phyloP scores from a whole-genome alignment of 345 rosid species.

The Salix suchowensis region DNA sequence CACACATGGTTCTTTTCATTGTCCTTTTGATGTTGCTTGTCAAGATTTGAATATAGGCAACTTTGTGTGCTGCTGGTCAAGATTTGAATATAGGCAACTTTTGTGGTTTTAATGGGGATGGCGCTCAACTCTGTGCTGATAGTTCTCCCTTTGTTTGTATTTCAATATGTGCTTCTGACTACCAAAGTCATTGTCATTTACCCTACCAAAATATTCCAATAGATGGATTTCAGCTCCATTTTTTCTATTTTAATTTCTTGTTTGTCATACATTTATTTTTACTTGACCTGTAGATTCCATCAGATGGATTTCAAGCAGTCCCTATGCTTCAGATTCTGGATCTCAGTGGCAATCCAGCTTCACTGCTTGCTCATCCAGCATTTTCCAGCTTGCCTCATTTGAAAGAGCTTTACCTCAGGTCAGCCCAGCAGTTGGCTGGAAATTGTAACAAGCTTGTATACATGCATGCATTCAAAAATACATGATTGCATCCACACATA shows the following conservation, averaged over 20 bases:
- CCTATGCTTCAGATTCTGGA: slow-evolving; percentile 70
- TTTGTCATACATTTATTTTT: slow-evolving; percentile 5
- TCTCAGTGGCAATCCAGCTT: slow-evolving; percentile 66
- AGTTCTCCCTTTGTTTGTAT: background rate
- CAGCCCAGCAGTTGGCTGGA: slow-evolving; percentile 11
- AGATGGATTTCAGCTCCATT: background rate
- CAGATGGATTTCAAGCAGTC: slow-evolving; percentile 69
- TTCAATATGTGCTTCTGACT: background rate
- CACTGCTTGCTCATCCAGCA: slow-evolving; percentile 46
- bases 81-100: background rate
- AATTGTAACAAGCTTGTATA: background rate
- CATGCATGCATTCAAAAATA: background rate
- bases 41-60: background rate
- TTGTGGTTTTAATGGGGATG: background rate
- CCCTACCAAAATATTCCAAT: background rate
- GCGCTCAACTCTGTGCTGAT: background rate
- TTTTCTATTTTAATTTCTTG: background rate
- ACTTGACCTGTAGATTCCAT: slow-evolving; percentile 51
- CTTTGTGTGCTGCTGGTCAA: background rate
- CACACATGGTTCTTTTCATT: background rate
- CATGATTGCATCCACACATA: background rate
- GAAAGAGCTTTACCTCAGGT: slow-evolving; percentile 90
- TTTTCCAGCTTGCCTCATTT: slow-evolving; percentile 64
- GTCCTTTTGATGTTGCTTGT: background rate
- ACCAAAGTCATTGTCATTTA: background rate